Base-by-base conservation (phyloP, 345 rosid genomes). In the Noccaea caerulescens region DNA sequence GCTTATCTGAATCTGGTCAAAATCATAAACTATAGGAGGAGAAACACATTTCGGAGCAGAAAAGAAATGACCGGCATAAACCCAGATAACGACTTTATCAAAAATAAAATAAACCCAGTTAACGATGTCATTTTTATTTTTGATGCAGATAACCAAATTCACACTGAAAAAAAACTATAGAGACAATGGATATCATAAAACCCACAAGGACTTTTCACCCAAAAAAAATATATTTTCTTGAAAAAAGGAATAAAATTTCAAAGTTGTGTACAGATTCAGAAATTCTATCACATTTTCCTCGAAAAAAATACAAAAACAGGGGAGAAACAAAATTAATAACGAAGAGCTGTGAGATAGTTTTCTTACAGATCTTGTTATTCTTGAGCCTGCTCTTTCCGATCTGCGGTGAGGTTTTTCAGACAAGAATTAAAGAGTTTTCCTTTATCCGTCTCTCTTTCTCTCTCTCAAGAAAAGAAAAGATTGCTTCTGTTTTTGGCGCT, bases 401-500 rank as follows among this genome's bases (percentile, higher is more conserved):
- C 30, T 30, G 27, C 5, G 16, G 60, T 32, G 46, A 51, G 55
- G 3, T 27, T 62, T 50, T 25, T 50, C 61, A 66, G 77, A 58
- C 72, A 58, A 66, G 44, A 47, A 50, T 51, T 3, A 38, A 47
- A 42, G 11, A 16, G 32, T 3, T 43, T 33, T 62, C 25, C 3
- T 3, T 20, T 36, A 5, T 27, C 27, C 27, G 10, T 1, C 46
- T 69, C 49, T 72, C 69, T 60, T 75, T 46, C 66, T 68, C 43
- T 51, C 62, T 71, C 14, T 75, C 34, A 59, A 51, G 49, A 46
- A 64, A 64, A 63, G 20, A 66, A 51, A 66, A 66, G 66, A 59
- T 58, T 62, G 73, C 44, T 68, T 72, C 69, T 77, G 78, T 61
- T 57, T 54, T n/a, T 79, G 81, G 75, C 57, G 72, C 75, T 39